Base-by-base conservation (phyloP, 768 basidiomycete species). In the Kwoniella sp. region DNA sequence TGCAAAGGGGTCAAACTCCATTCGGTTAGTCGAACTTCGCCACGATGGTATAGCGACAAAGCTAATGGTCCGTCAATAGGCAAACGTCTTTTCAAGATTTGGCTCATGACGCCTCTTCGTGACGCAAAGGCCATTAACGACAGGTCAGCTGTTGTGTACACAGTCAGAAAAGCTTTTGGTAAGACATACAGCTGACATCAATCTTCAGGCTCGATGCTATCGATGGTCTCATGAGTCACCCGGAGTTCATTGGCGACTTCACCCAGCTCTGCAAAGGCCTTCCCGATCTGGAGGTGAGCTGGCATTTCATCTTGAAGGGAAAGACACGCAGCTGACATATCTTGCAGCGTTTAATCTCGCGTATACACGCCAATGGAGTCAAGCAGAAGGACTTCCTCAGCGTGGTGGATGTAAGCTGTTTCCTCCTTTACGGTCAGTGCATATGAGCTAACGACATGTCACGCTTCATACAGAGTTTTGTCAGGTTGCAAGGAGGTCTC, bases 41-140 rank as follows among this genome's bases (percentile, higher is more conserved):
- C 33, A 12, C n/a, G 55, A 19, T 25, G 25, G 8, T 17, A 17
- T 19, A 3, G 19, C 25, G 5, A 17, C 33, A 25, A 19, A 55
- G 10, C n/a, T 21, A 13, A 24, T 12, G 17, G 19, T 47, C 7
- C 33, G 19, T 30, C 21, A 15, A 48, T 58, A 91, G 91, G 93
- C 44, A 98, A 98, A 79, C 86, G 96, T 25, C 83, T 98, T 27
- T 98, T 99, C 85, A 87, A 94, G 46, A 89, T 95, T 57, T 99
- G 96, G 96, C 83, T 99, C 8, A 96, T 92, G 67, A 89, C 89
- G 84, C 96, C 96, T 21, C 81, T 99, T 66, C 86, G 88, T 29
- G 86, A 90, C 40, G 87, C 88, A 36, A 77, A 84, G 12, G 90
- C 90, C 52, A 98, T 99, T 80, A 94, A 95, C 73, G 88, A 90